Percentiles rank a stretch among this genome's conserved stretches.
Conservation (phyloP, 1,284 basidiomycete genomes). For the Mycosarcoma maydis region DNA sequence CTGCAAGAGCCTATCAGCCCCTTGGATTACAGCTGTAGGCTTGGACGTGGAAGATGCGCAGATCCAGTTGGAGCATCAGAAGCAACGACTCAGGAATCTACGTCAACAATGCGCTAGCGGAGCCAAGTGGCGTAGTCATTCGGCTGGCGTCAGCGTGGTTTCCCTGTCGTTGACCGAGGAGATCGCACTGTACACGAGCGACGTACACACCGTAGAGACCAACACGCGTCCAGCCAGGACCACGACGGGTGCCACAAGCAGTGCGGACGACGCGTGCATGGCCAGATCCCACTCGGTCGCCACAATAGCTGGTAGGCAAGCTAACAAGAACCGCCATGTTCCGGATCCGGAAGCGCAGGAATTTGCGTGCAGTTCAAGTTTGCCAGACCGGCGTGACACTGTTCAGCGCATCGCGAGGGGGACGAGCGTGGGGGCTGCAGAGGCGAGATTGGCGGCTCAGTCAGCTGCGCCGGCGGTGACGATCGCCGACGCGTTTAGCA, state of each 20-base stretch:
- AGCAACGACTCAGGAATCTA: constrained; percentile 1
- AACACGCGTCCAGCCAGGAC: constrained; percentile 5
- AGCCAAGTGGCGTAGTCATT: constrained; percentile 4
- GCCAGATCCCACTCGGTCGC: background rate
- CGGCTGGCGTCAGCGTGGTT: constrained; percentile 13
- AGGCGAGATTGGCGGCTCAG: constrained; percentile 4
- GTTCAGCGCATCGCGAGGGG: too few species aligned
- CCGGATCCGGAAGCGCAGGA: too few species aligned
- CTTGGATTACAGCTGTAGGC: background rate
- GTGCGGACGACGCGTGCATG: background rate
- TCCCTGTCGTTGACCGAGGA: constrained; percentile 36
- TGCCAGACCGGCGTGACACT: too few species aligned
- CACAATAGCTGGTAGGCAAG: background rate
- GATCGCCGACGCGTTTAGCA: constrained; percentile 26
- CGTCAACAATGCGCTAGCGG: too few species aligned
- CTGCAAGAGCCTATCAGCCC: constrained; percentile 3
- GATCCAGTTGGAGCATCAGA: background rate
- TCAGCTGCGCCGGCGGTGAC: constrained; percentile 22
- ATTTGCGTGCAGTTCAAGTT: too few species aligned
- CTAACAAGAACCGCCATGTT: too few species aligned
- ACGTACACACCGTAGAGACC: constrained; percentile 12
- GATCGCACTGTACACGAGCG: constrained; percentile 35
- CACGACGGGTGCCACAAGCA: background rate
- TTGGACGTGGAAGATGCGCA: constrained; percentile 16
- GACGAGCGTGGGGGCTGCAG: background rate